Conservation (phyloP, 495 filamentous ascomycete genomes). For the Podospora sp. region DNA sequence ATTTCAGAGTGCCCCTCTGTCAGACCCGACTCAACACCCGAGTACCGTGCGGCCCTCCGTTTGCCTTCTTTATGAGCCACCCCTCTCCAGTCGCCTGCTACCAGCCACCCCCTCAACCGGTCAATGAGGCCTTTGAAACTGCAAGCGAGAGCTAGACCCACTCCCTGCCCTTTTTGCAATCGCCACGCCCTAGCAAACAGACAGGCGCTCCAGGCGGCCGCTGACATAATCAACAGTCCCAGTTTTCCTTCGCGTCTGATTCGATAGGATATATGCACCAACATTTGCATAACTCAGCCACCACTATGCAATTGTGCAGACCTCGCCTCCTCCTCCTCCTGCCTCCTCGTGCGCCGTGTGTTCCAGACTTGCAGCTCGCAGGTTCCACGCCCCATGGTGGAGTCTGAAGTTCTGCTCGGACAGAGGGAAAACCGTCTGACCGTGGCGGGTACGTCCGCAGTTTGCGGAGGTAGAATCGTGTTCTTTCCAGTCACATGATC, state of each 20-base stretch:
- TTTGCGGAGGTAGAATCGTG: neutral
- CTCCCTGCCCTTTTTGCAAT: slow-evolving; percentile 3
- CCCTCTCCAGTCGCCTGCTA: slow-evolving; percentile 3
- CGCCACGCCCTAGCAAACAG: neutral
- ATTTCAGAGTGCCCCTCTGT: slow-evolving; percentile 15
- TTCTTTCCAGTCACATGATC: neutral
- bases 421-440: slow-evolving; percentile 4
- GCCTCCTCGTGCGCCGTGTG: neutral
- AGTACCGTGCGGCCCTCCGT: slow-evolving; percentile 21
- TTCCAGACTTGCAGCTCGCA: neutral
- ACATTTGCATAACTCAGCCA: slow-evolving; percentile 22
- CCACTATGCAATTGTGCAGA: slow-evolving; percentile 20
- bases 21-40: slow-evolving; percentile 17
- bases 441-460: slow-evolving; percentile 5
- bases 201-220: slow-evolving; percentile 7
- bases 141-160: neutral
- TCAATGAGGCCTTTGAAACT: neutral
- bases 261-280: slow-evolving; percentile 12
- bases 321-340: slow-evolving; percentile 10
- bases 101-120: neutral
- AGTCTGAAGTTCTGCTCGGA: neutral
- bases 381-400: neutral
- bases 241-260: slow-evolving; percentile 4
- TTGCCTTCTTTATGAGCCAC: slow-evolving; percentile 8
- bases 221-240: slow-evolving; percentile 24